Conservation (phyloP, 169 alveolate genomes). For the Plasmodium inui region DNA sequence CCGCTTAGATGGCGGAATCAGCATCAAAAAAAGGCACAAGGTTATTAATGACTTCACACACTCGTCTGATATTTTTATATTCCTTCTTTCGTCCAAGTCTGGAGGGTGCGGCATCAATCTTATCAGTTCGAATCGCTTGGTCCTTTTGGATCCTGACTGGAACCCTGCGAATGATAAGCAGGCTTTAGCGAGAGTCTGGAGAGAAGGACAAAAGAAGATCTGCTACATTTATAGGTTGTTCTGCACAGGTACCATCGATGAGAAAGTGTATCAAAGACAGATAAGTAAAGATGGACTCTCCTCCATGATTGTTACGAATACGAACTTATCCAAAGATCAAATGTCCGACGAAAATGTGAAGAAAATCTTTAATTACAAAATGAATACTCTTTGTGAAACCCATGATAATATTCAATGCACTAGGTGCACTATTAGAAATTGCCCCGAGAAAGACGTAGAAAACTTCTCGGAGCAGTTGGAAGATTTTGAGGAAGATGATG, state of each 20-base stretch:
- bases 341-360: conserved; percentile 86
- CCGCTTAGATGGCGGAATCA: conserved; percentile 93
- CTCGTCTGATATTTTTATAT: conserved; percentile 89
- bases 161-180: conserved; percentile 99
- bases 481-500: conserved; percentile 78
- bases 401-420: conserved; percentile 87
- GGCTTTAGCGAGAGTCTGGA: conserved; percentile 97
- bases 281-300: conserved; percentile 88
- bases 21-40: conserved; percentile 89
- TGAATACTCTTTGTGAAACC: conserved; percentile 85
- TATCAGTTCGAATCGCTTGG: conserved; percentile 97
- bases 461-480: conserved; percentile 69
- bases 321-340: conserved; percentile 77
- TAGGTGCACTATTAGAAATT: conserved; percentile 77
- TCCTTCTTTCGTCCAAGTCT: conserved; percentile 95
- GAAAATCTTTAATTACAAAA: conserved; percentile 84
- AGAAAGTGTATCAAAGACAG: conserved; percentile 93
- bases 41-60: conserved; percentile 88
- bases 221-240: conserved; percentile 96
- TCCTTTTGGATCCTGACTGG: conserved; percentile 99
- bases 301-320: conserved; percentile 91
- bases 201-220: conserved; percentile 97
- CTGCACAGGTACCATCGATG: conserved; percentile 98
- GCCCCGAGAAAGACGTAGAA: conserved; percentile 4
- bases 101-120: conserved; percentile 99